Evolutionary conservation across 2,329 filamentous ascomycete genomes (phyloP), one percentile per base, ranked within the genome.

Genomic region (Ceratocystis alfenasii): DNA sequence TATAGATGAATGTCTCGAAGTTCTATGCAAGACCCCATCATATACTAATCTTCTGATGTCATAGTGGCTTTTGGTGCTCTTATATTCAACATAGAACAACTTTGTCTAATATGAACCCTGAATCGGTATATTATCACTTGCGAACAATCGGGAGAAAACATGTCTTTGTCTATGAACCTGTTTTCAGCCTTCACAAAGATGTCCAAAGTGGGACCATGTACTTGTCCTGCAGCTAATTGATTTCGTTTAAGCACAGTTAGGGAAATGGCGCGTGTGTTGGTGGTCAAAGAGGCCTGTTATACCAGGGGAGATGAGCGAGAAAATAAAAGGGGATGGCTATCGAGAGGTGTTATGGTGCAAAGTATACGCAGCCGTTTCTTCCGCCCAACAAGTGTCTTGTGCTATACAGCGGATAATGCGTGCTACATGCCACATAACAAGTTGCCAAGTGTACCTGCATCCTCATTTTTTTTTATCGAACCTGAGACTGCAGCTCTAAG

Each of bases 191-290:
- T 7, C 4, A 59, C 55, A 59, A 59, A 59, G 55, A 59, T 33
- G 55, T 59, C 28, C 25, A 59, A 59, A 59, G 55, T 36, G 55
- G 55, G 15, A 59, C 55, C 55, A 59, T 25, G 55, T 7, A 20
- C 28, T 28, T 48, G 48, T 53, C 57, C 62, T 62, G 62, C 57
- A 62, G 53, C 33, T 57, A 63, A 7, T 60, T 65, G 60, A 67
- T 67, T 59, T 67, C 66, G 66, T 64, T 67, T 67, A 67, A 62
- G 66, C 66, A 67, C 5, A 63, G 30, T 44, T 48, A 33, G 45
- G 45, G 55, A 59, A 59, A 30, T 15, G 55, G 55, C n/a, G 28
- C 55, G 33, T 59, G 55, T 36, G 12, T 36, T 33, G 15, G 7
- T 30, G 55, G 5, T 17, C 30, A n/a, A 30, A 30, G 55, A 36